These are phyloP conservation scores for Corylus avellana DNA, from an alignment of 306 rosid species.

Conservation along the genomic window DNA sequence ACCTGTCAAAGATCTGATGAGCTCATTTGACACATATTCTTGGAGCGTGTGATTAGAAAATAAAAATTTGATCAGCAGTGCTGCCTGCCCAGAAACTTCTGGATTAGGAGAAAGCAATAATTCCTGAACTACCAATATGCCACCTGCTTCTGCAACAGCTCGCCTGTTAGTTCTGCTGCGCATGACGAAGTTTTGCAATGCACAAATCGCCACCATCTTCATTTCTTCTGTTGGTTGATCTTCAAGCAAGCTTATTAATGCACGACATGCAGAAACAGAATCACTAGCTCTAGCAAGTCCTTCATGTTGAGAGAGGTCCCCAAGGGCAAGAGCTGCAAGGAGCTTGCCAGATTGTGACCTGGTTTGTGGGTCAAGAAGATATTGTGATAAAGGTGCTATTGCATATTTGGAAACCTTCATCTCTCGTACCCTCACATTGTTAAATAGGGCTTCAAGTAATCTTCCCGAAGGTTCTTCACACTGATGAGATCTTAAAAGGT, in stretches of 20 bases:
- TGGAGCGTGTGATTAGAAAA: constrained; percentile 95
- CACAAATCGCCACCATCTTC: constrained; percentile 92
- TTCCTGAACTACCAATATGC: constrained; percentile 93
- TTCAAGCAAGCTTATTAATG: constrained; percentile 88
- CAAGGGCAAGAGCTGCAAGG: constrained; percentile 90
- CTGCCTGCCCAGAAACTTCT: constrained; percentile 85
- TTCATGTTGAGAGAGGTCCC: constrained; percentile 89
- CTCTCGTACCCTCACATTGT: constrained; percentile 85
- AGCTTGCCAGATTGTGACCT: constrained; percentile 81
- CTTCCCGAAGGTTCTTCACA: constrained; percentile 91
- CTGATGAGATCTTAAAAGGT: constrained; percentile 89
- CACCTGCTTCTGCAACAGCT: constrained; percentile 99
- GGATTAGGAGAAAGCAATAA: constrained; percentile 73
- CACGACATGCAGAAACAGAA: constrained; percentile 95
- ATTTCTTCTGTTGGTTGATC: constrained; percentile 97
- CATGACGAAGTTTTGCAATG: constrained; percentile 96
- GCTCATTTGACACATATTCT: constrained; percentile 94
- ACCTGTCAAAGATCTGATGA: constrained; percentile 96
- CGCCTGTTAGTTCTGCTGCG: constrained; percentile 94
- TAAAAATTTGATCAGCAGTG: constrained; percentile 77
- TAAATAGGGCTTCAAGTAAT: constrained; percentile 85
- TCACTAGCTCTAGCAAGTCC: constrained; percentile 81
- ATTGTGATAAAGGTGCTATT: constrained; percentile 91
- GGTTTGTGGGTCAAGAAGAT: constrained; percentile 90
- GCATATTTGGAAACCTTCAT: constrained; percentile 90